Evolutionary conservation across 1,284 basidiomycete species (phyloP).

Genomic region (Ganoderma leucocontextum): DNA sequence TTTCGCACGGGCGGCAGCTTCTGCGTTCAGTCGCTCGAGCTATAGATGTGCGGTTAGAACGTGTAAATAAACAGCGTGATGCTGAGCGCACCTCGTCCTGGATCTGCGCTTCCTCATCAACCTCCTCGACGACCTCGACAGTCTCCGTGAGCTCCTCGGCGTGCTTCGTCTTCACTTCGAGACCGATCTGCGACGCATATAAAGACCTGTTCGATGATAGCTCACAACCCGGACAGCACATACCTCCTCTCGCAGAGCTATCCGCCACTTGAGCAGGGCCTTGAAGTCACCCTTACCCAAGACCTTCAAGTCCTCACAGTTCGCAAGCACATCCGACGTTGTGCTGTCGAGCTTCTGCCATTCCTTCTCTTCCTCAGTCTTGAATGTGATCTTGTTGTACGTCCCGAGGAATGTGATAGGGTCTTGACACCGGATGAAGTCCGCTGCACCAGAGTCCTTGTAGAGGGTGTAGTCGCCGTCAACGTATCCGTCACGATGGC

Average conservation of each 20-base stretch:
- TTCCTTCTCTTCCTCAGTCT: conserved; percentile 86
- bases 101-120: conserved; percentile 90
- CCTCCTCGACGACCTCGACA: conserved; percentile 76
- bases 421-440: conserved; percentile 80
- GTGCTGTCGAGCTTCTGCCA: conserved; percentile 82
- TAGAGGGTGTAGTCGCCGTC: conserved; percentile 95
- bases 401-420: conserved; percentile 86
- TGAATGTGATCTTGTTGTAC: conserved; percentile 87
- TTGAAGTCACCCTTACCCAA: conserved; percentile 99
- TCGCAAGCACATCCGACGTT: conserved; percentile 82
- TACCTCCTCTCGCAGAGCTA: conserved; percentile 85
- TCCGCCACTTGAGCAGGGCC: conserved; percentile 90
- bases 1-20: conserved; percentile 78
- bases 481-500: conserved; percentile 94
- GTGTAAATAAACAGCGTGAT: neutral
- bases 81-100: conserved; percentile 74
- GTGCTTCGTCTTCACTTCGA: conserved; percentile 80
- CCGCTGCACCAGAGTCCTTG: conserved; percentile 75
- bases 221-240: conserved; percentile 19
- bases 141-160: conserved; percentile 81
- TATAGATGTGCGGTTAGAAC: conserved; percentile 42
- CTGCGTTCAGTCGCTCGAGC: conserved; percentile 87
- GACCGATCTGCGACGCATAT: conserved; percentile 63
- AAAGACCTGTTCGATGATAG: neutral
- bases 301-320: conserved; percentile 94